Base-by-base conservation (phyloP, 768 basidiomycete species). In the Amyloporia xantha region DNA sequence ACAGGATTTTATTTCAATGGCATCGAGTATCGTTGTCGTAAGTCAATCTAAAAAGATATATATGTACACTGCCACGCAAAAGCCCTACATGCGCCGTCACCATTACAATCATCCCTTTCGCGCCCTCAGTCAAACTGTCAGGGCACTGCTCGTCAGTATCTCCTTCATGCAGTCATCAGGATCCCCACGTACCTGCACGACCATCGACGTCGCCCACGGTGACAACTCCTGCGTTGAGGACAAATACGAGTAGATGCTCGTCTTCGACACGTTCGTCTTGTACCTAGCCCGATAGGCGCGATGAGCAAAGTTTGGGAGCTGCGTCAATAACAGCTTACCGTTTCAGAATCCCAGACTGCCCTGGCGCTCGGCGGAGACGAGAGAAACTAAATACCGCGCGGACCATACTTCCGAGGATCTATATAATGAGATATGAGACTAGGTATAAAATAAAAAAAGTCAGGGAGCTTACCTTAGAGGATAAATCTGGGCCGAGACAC, bases 161-260 rank as follows among this genome's bases (percentile, higher is more conserved):
- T 9, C 33, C n/a, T 9, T 9, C 33, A 35, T 9, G n/a, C 33
- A n/a, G 33, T 9, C n/a, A 35, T n/a, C n/a, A n/a, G 9, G 33
- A 35, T 35, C 33, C 30, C 30, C 13, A 57, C 70, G 47, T 61
- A 79, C 78, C 69, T 80, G 68, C 28, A 88, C 58, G 23, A 79
- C 66, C 74, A 90, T 67, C 2, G 79, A 78, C 5, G 74, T 76
- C 0, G 87, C 83, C 86, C 86, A 88, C 15, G 84, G 78, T 3
- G 69, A 69, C 10, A 75, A 67, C n/a, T 67, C 47, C 57, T 79
- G 74, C 1, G 70, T 62, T 1, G 61, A 57, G 51, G 45, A 52
- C 23, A 90, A 66, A 62, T 86, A 89, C 47, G 72, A 70, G 56
- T 74, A 74, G 9, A 67, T 67, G 20, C 79, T 73, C 4, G 72